Base-by-base conservation (phyloP, 2,329 filamentous ascomycete genomes). In the Talaromyces amestolkiae region DNA sequence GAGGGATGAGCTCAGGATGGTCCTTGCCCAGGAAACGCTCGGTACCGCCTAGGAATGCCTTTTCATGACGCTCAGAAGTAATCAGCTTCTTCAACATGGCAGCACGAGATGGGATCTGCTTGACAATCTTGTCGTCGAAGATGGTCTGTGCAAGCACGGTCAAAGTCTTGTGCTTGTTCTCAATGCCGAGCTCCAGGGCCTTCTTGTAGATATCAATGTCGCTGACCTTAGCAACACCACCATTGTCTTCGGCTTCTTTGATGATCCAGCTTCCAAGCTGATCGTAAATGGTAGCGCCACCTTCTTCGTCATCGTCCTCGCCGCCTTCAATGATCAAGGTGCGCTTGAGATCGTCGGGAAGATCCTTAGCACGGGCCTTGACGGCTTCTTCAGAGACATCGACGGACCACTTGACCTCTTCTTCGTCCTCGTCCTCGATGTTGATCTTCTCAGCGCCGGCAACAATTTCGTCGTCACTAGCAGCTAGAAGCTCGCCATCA, bases 331-430 rank as follows among this genome's bases (percentile, higher is more conserved):
- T 85, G 73, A 91, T 92, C 70, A 98, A 89, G 76, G 92, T 91
- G 76, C 91, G 89, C 87, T 97, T 97, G 77, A 99, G 90, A 76
- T 98, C 95, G 71, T 89, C 89, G n/a, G 95, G 92, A 61, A 99
- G 90, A 70, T 93, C 89, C 79, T 94, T 91, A 77, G 93, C 92
- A 79, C 95, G 95, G 73, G 94, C 94, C 82, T 91, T 93, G 83
- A 98, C 91, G 70, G 95, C 95, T 78, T 93, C 93, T 78, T 93
- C 92, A 69, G 93, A 97, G 83, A 96, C 95, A 78, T 99, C 95
- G 67, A 98, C 92, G 68, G 93, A 91, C 95, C 95, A 99, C 22
- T 67, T 31, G 71, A 96, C 87, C 68, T 96, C 89, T 70, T 97
- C 92, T 79, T 93, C 91, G 74, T 87, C 85, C 73, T 90, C 87